Evolutionary conservation across 371 early-diverging fungal species (phyloP), one percentile per base, ranked within the genome.

Genomic region (Dichotomocladium elegans): DNA sequence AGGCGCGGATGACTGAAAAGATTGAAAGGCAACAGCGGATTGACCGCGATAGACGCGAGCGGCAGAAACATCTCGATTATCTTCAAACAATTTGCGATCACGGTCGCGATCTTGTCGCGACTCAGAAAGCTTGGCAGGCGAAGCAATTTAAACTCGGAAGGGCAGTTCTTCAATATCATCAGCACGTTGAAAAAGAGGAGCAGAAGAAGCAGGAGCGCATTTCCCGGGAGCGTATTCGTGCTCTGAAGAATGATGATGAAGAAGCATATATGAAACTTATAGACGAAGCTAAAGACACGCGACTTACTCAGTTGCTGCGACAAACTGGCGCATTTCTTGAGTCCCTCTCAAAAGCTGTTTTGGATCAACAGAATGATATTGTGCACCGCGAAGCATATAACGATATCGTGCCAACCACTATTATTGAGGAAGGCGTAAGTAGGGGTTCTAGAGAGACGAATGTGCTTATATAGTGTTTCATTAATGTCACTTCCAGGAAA

Each of bases 241-340:
- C 96, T 19, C 78, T 97, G 61, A 93, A 91, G 70, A 80, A 86
- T 47, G 92, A 95, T 78, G 93, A 97, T 77, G 98, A 98, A 77
- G 95, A 92, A 53, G 96, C 93, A 0, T 97, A 98, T 64, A 74
- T 95, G 74, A 89, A 92, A 62, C 81, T 98, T 48, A 82, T 98
- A 54, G 95, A 95, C 65, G 77, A 95, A 72, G 89, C 91, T 30
- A 98, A 98, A 73, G 94, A 97, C 66, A 94, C 91, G 12, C 93
- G 98, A 61, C 88, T 97, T 58, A 87, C 91, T n/a, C 90, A 93
- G 51, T 63, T 98, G 55, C 70, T 98, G 41, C 66, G 79, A 37
- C 96, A 97, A 77, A 98, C 99, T 3, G 88, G 92, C 60, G 51
- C 72, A 26, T 98, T 91, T 68, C 80, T 99, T 58, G 75, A 78